A percentile compares a stretch with the other conserved stretches of the same genome.
These are phyloP conservation scores for Salix udensis DNA, from an alignment of 345 rosid genomes.

Conservation along the genomic window DNA sequence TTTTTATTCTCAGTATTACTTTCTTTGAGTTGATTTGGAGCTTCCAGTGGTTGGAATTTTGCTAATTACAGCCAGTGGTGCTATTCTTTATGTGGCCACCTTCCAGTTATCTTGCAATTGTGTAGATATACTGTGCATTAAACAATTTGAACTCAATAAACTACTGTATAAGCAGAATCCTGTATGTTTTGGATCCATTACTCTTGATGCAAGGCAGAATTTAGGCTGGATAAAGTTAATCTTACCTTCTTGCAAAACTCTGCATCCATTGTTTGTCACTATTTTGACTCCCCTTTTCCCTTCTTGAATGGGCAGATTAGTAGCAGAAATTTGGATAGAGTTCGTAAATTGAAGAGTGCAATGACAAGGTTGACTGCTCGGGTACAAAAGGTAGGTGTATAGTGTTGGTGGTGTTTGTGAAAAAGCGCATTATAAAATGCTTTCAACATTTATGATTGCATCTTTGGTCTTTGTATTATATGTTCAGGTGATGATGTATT, in stretches of 20 bases:
- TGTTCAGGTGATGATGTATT: background rate
- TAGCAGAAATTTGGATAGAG: conserved; percentile 94
- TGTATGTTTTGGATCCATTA: background rate
- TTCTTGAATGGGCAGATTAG: conserved; percentile 53
- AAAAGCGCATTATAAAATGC: background rate
- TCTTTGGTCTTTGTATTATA: background rate
- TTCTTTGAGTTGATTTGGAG: background rate
- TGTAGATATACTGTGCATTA: background rate
- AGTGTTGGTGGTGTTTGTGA: conserved; percentile 4
- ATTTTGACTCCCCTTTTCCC: background rate
- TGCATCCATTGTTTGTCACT: background rate
- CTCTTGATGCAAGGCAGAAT: background rate
- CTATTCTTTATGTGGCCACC: background rate
- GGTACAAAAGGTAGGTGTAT: conserved; percentile 69
- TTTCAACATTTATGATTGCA: background rate
- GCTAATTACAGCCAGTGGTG: background rate
- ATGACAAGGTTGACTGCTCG: conserved; percentile 94
- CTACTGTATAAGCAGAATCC: background rate
- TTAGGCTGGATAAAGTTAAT: background rate
- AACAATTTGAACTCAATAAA: background rate
- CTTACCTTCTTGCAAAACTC: background rate
- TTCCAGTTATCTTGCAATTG: background rate
- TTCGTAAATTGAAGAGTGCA: conserved; percentile 92
- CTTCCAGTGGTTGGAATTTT: background rate
- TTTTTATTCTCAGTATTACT: background rate